phyloP scores from a whole-genome alignment of 2,329 filamentous ascomycete genomes.

The Colletotrichum tabaci region DNA sequence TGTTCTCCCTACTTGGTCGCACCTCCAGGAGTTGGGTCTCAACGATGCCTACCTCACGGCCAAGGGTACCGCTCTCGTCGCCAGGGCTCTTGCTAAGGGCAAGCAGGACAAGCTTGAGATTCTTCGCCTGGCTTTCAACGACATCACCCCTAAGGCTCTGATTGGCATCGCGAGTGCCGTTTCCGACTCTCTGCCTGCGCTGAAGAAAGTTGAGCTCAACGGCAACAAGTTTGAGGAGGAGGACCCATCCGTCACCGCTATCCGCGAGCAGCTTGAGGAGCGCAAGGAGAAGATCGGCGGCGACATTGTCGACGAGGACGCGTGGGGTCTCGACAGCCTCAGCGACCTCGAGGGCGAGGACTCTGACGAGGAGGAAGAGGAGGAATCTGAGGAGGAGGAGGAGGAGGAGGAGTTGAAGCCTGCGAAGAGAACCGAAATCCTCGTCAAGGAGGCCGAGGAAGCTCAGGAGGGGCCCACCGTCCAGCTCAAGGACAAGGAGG shows the following conservation, averaged over 20 bases:
- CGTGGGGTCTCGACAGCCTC: slow-evolving; percentile 88
- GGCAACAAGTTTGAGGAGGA: slow-evolving; percentile 96
- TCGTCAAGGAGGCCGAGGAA: slow-evolving; percentile 78
- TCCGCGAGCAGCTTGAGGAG: slow-evolving; percentile 81
- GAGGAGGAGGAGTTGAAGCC: slow-evolving; percentile 66
- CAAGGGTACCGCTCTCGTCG: slow-evolving; percentile 82
- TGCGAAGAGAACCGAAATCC: slow-evolving; percentile 78
- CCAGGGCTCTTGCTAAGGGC: slow-evolving; percentile 79
- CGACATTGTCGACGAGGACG: slow-evolving; percentile 79
- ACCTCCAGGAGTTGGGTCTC: slow-evolving; percentile 86
- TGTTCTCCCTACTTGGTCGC: slow-evolving; percentile 81
- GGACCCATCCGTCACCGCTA: slow-evolving; percentile 77
- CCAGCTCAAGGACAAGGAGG: slow-evolving; percentile 79
- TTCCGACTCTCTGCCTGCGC: slow-evolving; percentile 76
- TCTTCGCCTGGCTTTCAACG: slow-evolving; percentile 92
- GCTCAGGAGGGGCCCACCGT: slow-evolving; percentile 82
- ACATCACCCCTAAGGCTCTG: slow-evolving; percentile 85
- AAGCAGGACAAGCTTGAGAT: slow-evolving; percentile 85
- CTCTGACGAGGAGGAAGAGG: slow-evolving; percentile 77
- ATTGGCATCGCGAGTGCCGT: slow-evolving; percentile 79
- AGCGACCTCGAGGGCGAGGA: slow-evolving; percentile 88
- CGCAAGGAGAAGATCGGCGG: slow-evolving; percentile 83
- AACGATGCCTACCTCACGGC: slow-evolving; percentile 89
- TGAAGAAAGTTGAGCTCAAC: slow-evolving; percentile 93
- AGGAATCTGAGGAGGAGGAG: slow-evolving; percentile 73